Conservation (phyloP, 2,329 filamentous ascomycete genomes). For the Colletotrichum caudatum region DNA sequence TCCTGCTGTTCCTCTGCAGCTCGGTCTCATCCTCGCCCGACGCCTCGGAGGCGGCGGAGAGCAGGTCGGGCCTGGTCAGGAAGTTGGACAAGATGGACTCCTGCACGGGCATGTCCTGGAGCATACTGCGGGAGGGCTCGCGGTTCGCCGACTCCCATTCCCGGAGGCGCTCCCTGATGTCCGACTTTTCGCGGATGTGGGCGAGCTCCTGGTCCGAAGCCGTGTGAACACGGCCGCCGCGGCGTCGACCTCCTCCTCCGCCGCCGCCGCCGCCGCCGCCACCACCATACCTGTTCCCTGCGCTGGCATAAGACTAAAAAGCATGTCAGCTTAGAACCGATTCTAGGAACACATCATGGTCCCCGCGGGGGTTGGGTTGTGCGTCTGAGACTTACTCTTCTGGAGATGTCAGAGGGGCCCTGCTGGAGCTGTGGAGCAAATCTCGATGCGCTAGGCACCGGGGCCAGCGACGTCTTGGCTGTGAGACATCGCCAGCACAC, state of each 20-base stretch:
- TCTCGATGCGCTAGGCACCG: conserved; percentile 20
- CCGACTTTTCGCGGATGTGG: conserved; percentile 21
- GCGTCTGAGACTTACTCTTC: conserved; percentile 5
- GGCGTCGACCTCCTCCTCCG: conserved; percentile 19
- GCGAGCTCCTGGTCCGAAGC: conserved; percentile 9
- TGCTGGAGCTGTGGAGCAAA: conserved; percentile 26
- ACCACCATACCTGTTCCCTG: not conserved
- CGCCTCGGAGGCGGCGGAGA: conserved; percentile 44
- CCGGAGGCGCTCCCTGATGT: conserved; percentile 57
- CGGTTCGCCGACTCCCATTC: conserved; percentile 56
- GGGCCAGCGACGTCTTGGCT: conserved; percentile 9
- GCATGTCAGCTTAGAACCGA: not conserved
- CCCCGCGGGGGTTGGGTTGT: not conserved
- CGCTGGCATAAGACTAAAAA: not conserved
- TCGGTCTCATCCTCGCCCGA: conserved; percentile 42
- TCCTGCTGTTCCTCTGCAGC: conserved; percentile 35
- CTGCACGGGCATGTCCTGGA: conserved; percentile 47
- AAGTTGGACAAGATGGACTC: conserved; percentile 50
- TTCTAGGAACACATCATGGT: not conserved
- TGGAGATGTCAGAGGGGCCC: conserved; percentile 7
- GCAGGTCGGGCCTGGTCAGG: conserved; percentile 52
- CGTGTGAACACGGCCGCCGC: conserved; percentile 1
- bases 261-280: not conserved
- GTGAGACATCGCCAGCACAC: conserved; percentile 52
- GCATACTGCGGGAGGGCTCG: conserved; percentile 42